Conservation (phyloP, 371 early-diverging fungal genomes). For the Lichtheimia ramosa region DNA sequence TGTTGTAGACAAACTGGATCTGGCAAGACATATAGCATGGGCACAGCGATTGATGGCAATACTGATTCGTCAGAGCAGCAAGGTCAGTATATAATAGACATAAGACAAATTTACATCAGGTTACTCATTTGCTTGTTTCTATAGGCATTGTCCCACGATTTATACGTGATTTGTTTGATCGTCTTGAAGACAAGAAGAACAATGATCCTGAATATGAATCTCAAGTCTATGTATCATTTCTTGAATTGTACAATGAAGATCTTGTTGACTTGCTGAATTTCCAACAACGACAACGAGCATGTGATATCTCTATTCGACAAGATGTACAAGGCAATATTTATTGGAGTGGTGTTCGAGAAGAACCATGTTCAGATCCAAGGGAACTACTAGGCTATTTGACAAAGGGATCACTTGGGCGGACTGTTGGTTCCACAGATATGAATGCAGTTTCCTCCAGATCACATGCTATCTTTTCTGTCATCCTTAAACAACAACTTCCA, state of each 20-base stretch:
- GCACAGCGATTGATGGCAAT: conserved; percentile 27
- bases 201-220: conserved; percentile 34
- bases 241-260: conserved; percentile 99
- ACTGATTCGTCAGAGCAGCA: conserved; percentile 18
- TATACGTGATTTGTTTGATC: conserved; percentile 64
- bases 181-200: conserved; percentile 23
- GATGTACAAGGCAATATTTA: conserved; percentile 88
- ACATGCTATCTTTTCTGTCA: conserved; percentile 97
- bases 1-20: conserved; percentile 20
- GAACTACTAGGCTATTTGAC: conserved; percentile 75
- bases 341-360: conserved; percentile 90
- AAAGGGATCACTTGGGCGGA: conserved; percentile 84
- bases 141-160: conserved; percentile 89
- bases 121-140: background rate
- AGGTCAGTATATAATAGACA: conserved; percentile 4
- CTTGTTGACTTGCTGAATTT: conserved; percentile 78
- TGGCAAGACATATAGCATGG: conserved; percentile 45
- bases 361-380: conserved; percentile 67
- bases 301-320: conserved; percentile 75
- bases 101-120: background rate
- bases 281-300: conserved; percentile 1
- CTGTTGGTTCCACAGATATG: conserved; percentile 97
- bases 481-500: conserved; percentile 54
- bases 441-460: conserved; percentile 94
- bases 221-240: conserved; percentile 72